Evolutionary conservation across 2,329 filamentous ascomycete genomes (phyloP).

Genomic region (Penicillium sp.): DNA sequence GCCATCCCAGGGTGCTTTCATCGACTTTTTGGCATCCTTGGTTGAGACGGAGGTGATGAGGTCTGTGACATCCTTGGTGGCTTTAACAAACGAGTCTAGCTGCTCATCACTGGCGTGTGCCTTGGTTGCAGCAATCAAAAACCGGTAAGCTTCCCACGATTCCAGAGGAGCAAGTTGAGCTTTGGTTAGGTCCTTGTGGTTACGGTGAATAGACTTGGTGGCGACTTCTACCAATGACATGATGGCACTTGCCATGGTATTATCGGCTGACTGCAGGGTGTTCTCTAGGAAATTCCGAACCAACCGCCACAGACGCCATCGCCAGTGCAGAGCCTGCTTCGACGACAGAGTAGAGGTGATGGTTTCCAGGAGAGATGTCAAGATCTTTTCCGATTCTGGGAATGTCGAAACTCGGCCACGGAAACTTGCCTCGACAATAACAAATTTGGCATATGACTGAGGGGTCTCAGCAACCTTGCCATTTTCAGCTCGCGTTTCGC

Average conservation of each 20-base stretch:
- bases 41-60: conserved; percentile 25
- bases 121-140: conserved; percentile 30
- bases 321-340: conserved; percentile 34
- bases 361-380: conserved; percentile 28
- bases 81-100: conserved; percentile 23
- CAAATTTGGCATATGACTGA: conserved; percentile 34
- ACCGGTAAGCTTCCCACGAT: conserved; percentile 38
- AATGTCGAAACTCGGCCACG: conserved; percentile 25
- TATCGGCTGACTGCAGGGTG: conserved; percentile 22
- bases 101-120: conserved; percentile 18
- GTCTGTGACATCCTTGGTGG: conserved; percentile 26
- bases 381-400: conserved; percentile 21
- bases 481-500: conserved; percentile 27
- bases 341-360: conserved; percentile 31
- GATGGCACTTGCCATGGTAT: conserved; percentile 19
- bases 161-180: conserved; percentile 31
- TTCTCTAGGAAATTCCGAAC: conserved; percentile 34
- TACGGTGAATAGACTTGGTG: conserved; percentile 28
- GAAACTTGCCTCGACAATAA: conserved; percentile 37
- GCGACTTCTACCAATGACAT: conserved; percentile 28
- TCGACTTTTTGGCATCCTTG: conserved; percentile 25
- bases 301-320: conserved; percentile 43
- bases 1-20: conserved; percentile 37
- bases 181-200: conserved; percentile 27
- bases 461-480: conserved; percentile 27